phyloP scores from a whole-genome alignment of 2,329 filamentous ascomycete genomes.

The Periconia macrospinosa region DNA sequence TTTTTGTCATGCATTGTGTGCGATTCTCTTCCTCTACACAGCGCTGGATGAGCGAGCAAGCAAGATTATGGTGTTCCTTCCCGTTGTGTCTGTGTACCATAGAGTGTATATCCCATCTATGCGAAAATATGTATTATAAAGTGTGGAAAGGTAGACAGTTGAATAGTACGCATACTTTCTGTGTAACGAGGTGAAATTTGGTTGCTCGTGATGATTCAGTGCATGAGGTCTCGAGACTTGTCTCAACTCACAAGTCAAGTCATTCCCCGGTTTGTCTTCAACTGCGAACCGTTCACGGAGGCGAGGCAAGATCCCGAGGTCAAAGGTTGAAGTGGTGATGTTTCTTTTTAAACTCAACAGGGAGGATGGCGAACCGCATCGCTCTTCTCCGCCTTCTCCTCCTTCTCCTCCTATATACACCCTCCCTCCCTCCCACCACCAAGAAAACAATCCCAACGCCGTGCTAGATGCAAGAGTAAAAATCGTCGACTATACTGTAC shows the following conservation, averaged over 20 bases:
- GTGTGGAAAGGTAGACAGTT: background rate
- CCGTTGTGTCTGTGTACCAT: background rate
- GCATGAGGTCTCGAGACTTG: too few species aligned
- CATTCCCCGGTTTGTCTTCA: too few species aligned
- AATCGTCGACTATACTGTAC: conserved; percentile 6
- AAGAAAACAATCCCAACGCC: conserved; percentile 5
- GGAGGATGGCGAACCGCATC: background rate
- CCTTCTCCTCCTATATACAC: too few species aligned
- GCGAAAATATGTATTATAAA: background rate
- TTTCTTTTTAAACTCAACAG: background rate
- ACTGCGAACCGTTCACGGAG: background rate
- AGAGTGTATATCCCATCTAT: background rate
- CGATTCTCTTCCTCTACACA: background rate
- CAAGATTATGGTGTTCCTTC: background rate
- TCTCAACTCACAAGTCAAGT: too few species aligned
- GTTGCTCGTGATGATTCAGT: too few species aligned
- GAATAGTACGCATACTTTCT: too few species aligned
- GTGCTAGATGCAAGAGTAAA: conserved; percentile 6
- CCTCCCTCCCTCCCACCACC: too few species aligned
- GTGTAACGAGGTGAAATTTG: too few species aligned
- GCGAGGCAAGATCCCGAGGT: background rate
- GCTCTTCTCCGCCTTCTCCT: background rate
- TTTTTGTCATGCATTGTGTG: background rate
- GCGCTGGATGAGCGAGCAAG: background rate
- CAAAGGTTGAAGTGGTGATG: background rate